Evolutionary conservation across 805 yeast species (phyloP), one percentile per base, ranked within the genome.

Genomic region (Kodamaea restingae): DNA sequence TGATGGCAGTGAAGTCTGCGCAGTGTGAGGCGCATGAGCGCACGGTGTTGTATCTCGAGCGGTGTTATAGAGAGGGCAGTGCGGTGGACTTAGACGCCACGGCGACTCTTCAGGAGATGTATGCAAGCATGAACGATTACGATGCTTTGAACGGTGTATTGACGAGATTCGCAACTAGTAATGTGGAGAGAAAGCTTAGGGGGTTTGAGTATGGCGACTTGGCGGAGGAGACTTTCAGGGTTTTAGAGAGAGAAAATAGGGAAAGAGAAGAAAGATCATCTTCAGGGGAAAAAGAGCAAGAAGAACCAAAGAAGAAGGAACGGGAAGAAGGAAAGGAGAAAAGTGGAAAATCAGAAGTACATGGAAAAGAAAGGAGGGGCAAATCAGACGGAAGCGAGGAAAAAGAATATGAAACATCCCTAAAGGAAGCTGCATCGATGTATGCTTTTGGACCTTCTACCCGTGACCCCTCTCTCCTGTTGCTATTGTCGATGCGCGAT

Each of bases 141-240:
- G 99, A 93, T 64, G 81, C 96, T 0, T 68, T 93, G 22, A 90
- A 85, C 54, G 99, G 98, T 15, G 78, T 87, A 4, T 63, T 90
- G 41, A 80, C 85, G 43, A 73, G 73, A 43, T 82, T 86, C 49
- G 79, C 95, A 0, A 74, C 83, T 0, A 76, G 78, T 29, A 77
- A 79, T 46, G 62, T 88, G 32, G 74, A 77, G n/a, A 90, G 88
- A 44, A 85, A 87, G 54, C 73, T 90, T 18, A 68, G 80, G 5
- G 87, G 87, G 42, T 79, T 91, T 38, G 93, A 88, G 49, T 88
- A 85, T 48, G 81, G 86, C 35, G 88, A 85, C 29, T 73, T 87
- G 50, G 95, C 96, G 0, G 84, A 87, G 45, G 88, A 86, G 44
- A 87, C 96, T 26, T 81, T 17, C 14, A 15, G 32, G 11, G 32